Base-by-base conservation (phyloP, 768 basidiomycete genomes). In the Coprinopsis sp. region DNA sequence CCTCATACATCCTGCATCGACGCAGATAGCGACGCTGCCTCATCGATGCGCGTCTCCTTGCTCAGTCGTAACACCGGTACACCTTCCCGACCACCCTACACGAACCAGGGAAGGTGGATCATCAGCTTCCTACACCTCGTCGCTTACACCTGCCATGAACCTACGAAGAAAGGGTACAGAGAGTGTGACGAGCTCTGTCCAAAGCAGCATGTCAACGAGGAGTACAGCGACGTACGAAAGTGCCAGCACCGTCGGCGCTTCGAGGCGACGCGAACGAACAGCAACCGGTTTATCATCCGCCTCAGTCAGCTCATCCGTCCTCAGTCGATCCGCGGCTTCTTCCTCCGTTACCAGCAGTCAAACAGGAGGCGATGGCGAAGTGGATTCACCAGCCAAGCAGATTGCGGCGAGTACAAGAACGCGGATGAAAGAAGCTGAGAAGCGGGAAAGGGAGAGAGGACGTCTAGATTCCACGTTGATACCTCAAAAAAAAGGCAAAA, bases 401-500 rank as follows among this genome's bases (percentile, higher is more conserved):
- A 52, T 66, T 25, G 59, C 54, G 16, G 45, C 47, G 47, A 41
- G 40, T 43, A 33, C 30, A 3, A 30, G 47, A 45, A 62, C 6
- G 57, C 62, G 33, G 56, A 59, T 7, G 50, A 60, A 37, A 21
- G 21, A 24, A 23, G 59, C 52, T 27, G 53, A 51, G 37, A 56
- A 50, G 28, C 42, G 19, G 28, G 56, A 47, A 13, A 55, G 54
- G 38, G 54, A 56, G n/a, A 69, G 70, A 49, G 66, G 69, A 25
- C 62, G 81, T 14, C 86, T 85, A 2, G 87, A 89, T 53, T 87
- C 84, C 4, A 87, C 87, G 56, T 69, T 87, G 7, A 84, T 82
- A 2, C 84, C 84, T 16, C 70, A 57, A 28, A 34, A 36, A n/a
- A n/a, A n/a, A n/a, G n/a, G n/a, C n/a, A n/a, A n/a, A n/a, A n/a